Evolutionary conservation across 1,284 basidiomycete species (phyloP), one percentile per base, ranked within the genome.

Genomic region (Irpex sp.): DNA sequence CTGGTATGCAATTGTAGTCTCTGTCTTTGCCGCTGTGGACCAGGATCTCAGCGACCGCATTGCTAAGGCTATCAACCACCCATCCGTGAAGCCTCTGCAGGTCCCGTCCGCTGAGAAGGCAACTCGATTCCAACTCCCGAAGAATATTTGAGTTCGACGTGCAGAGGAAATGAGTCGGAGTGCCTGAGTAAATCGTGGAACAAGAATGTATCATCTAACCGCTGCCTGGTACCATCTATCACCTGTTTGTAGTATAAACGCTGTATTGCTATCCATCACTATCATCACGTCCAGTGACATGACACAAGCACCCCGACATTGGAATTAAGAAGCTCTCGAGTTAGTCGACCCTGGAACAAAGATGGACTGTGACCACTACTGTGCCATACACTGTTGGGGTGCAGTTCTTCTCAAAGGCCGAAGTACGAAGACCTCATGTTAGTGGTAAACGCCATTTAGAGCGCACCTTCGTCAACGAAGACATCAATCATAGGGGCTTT

Each of bases 11-110:
- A 15, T 2, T 43, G 11, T 15, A 93, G 90, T 95, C 50, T 85
- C 88, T 49, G 90, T 94, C 64, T 95, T 89, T 82, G 87, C 90
- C 56, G 85, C 86, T 61, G 87, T 96, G 64, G 83, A 89, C 73
- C 87, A 90, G 71, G 80, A 78, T 33, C 78, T 95, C 47, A 87
- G 87, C 4, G 83, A 90, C 72, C 83, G 90, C 65, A 81, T 97
- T 68, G 91, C 92, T 26, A 84, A 84, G 71, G 90, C 84, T 1
- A 83, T 94, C 57, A 87, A 87, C 57, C 78, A 84, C 60, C 76
- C 83, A 2, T 72, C 77, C 3, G 89, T 87, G 33, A 69, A 76
- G 63, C 89, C 90, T 15, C 79, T 94, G 65, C 73, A 79, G 64
- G 86, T 88, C 68, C 88, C 88, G 73, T 74, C 87, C 15, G 89